Conservation (phyloP, 2,329 filamentous ascomycete genomes). For the Monosporascus cannonballus region DNA sequence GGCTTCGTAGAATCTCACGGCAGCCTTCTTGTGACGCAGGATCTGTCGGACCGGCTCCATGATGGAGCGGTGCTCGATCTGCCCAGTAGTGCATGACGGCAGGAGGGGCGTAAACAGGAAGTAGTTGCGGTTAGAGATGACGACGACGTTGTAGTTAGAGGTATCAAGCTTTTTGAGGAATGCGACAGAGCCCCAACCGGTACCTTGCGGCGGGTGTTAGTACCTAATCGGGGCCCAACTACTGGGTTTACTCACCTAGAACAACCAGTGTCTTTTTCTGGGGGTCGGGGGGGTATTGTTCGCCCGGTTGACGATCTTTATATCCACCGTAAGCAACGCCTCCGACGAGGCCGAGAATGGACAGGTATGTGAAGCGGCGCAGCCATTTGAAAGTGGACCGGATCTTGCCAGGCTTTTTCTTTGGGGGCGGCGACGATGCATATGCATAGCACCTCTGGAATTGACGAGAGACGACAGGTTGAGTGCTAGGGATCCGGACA, state of each 20-base stretch:
- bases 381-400: constrained; percentile 66
- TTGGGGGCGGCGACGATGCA: constrained; percentile 38
- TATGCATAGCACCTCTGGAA: constrained; percentile 46
- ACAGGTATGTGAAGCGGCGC: constrained; percentile 79
- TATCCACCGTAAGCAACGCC: constrained; percentile 80
- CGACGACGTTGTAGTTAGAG: constrained; percentile 97
- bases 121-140: constrained; percentile 98
- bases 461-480: constrained; percentile 31
- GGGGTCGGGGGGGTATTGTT: constrained; percentile 75
- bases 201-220: constrained; percentile 50
- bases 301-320: constrained; percentile 70
- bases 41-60: constrained; percentile 99
- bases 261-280: constrained; percentile 96
- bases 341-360: constrained; percentile 60
- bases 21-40: constrained; percentile 86
- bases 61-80: constrained; percentile 97
- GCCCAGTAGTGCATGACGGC: constrained; percentile 93
- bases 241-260: constrained; percentile 57
- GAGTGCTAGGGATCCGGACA: constrained; percentile 29
- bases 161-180: constrained; percentile 98
- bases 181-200: constrained; percentile 92
- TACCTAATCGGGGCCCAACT: no score
- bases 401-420: constrained; percentile 54
- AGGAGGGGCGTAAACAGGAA: constrained; percentile 98
- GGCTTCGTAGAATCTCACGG: constrained; percentile 96